phyloP scores from a whole-genome alignment of 1,284 basidiomycete genomes.

The Puccinia hordei region DNA sequence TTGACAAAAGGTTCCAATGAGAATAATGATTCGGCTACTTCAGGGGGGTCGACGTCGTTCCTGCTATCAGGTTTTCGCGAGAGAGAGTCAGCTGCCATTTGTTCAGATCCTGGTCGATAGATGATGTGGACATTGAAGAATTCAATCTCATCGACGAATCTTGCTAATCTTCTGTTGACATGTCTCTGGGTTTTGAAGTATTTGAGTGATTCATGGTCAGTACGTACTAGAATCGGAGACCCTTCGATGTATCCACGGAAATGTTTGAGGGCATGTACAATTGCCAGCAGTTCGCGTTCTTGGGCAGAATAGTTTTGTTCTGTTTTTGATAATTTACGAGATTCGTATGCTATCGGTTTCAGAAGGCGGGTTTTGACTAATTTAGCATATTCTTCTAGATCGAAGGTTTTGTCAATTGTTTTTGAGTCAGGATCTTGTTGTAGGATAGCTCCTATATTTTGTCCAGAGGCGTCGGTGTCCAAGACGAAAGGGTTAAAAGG shows the following conservation, averaged over 20 bases:
- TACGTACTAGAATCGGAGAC: slow-evolving; percentile 11
- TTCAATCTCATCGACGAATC: slow-evolving; percentile 12
- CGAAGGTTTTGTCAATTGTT: background rate
- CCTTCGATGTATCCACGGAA: slow-evolving; percentile 16
- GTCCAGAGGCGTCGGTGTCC: slow-evolving; percentile 1
- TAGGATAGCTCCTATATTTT: slow-evolving; percentile 10
- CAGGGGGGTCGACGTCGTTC: slow-evolving; percentile 1
- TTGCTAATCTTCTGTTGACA: background rate
- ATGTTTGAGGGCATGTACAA: slow-evolving; percentile 15
- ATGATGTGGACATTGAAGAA: slow-evolving; percentile 8
- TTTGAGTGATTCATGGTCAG: slow-evolving; percentile 13
- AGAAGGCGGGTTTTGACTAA: background rate
- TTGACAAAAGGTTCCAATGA: background rate
- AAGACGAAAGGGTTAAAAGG: background rate
- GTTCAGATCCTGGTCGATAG: slow-evolving; percentile 7
- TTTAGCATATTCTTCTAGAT: background rate
- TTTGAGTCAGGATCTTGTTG: slow-evolving; percentile 1
- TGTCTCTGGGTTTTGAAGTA: slow-evolving; percentile 22
- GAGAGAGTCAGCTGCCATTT: slow-evolving; percentile 9
- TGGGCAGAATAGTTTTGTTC: background rate
- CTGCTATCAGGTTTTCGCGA: slow-evolving; percentile 12
- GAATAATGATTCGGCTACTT: background rate
- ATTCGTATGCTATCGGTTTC: slow-evolving; percentile 9
- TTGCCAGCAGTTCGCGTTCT: slow-evolving; percentile 27
- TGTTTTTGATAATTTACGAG: slow-evolving; percentile 18